Evolutionary conservation across 163 green algal genomes (phyloP), one percentile per base, ranked within the genome.

Genomic region (Chlorella variabilis): DNA sequence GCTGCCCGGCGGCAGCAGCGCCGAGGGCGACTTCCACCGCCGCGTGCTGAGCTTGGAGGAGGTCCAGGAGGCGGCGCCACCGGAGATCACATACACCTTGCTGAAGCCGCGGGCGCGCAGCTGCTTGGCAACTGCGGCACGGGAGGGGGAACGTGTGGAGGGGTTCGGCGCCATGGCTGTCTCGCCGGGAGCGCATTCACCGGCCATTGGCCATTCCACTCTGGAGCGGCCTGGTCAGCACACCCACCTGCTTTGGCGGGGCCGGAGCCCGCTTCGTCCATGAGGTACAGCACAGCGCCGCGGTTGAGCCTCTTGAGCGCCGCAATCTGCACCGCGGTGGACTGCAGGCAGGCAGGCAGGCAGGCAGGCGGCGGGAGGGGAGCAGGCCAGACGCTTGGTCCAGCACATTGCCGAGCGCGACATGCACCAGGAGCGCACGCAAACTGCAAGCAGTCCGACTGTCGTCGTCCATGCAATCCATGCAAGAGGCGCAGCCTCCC

Each of bases 31-130:
- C 18, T n/a, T 63, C 23, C 84, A 86, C 36, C 85, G 77, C 90
- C 93, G 92, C 66, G 92, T 94, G 71, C 91, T 84, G 78, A 97
- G 92, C 90, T 94, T 95, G 85, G 85, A 88, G 70, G 86, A 71
- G 27, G 91, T 90, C 93, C 93, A 97, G 33, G 87, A 89, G 82
- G 89, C 80, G 83, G 94, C 95, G 75, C 93, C 93, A 56, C 90
- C 89, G 42, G 83, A 42, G 21, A 91, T 56, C 4, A 91, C 86
- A 77, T 75, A 92, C 42, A 92, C 89, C 45, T 91, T 92, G 58
- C 83, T 85, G 78, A 95, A 98, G 68, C 95, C 95, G 41, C 86
- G 89, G 48, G 78, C 74, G 17, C 77, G 66, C 48, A 98, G 88
- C 87, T 95, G 90, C 62, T 87, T 89, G 17, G 94, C 94, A 6